Base-by-base conservation (phyloP, 305 asterid species). In the Solanum hybrid region DNA sequence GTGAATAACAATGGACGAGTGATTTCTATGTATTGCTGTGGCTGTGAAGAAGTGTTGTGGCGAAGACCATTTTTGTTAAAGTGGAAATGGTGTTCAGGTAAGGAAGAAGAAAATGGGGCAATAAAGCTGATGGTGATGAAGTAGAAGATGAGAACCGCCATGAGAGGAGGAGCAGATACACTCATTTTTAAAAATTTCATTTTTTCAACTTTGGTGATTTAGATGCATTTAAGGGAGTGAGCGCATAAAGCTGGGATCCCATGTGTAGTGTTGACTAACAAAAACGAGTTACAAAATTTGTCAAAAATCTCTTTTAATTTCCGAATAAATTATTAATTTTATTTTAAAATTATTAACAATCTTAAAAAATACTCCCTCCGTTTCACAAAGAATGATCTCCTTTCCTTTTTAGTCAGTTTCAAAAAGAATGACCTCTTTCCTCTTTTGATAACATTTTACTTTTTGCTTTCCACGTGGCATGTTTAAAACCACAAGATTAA, bases 1-100 rank as follows among this genome's bases (percentile, higher is more conserved):
- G 93, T 89, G 90, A 91, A 90, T 80, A 94, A 93, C 31, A 95
- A 96, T 24, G 98, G 98, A 83, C 92, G 94, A 39, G 89, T 89
- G 51, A 95, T 92, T 78, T 94, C 95, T 20, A 95, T 89, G 90
- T 91, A 90, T 42, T 92, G 91, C 75, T 92, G 92, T 10, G 97
- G 91, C 24, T n/a, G 74, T 18, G 90, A 57, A 20, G 88, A 4
- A 88, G 89, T 18, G 69, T 5, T 79, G 31, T 61, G 67, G 28
- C 18, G 76, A 40, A 86, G 39, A 89, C 33, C 64, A 61, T 35
- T 89, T 81, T 89, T 92, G 20, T 81, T 90, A 79, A 92, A 87
- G 90, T 88, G 96, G 85, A 90, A 91, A 13, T 87, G 89, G 83
- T 91, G 93, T 87, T 22, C 89, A 24, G 40, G 11, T 28, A 90